Conservation (phyloP, 352 stramenopile species). For the Globisporangium alternatum region DNA sequence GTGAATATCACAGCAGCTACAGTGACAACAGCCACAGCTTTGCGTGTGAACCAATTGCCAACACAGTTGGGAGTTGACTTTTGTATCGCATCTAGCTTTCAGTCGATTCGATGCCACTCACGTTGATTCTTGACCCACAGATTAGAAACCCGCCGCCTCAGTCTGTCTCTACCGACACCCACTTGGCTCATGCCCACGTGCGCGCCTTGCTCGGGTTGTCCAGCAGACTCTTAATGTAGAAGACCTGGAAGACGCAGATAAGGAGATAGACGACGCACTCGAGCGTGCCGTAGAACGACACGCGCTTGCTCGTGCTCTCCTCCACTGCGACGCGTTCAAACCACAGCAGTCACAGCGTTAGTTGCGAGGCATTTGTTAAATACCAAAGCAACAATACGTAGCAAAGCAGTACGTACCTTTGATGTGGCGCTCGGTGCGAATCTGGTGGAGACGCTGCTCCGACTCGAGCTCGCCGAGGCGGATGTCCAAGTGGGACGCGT, state of each 20-base stretch:
- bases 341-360: not conserved
- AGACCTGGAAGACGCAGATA: constrained; percentile 68
- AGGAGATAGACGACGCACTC: constrained; percentile 73
- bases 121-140: not conserved
- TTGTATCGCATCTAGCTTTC: not conserved
- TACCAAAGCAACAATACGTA: not conserved
- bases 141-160: not conserved
- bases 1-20: constrained; percentile 1
- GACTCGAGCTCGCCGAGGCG: constrained; percentile 78
- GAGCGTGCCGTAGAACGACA: constrained; percentile 67
- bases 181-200: constrained; percentile 38
- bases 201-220: constrained; percentile 47
- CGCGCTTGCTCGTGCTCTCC: constrained; percentile 73
- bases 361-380: too few species aligned
- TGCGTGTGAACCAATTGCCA: constrained; percentile 1
- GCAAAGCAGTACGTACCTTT: constrained; percentile 34
- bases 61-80: not conserved
- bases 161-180: not conserved
- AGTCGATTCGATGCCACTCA: not conserved
- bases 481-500: constrained; percentile 75
- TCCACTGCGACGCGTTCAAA: constrained; percentile 40
- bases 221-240: constrained; percentile 77
- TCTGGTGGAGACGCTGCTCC: constrained; percentile 70
- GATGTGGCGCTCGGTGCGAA: constrained; percentile 72
- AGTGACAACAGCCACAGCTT: not conserved